Conservation (phyloP, 2,329 filamentous ascomycete species). For the Grosmannia penicillata region DNA sequence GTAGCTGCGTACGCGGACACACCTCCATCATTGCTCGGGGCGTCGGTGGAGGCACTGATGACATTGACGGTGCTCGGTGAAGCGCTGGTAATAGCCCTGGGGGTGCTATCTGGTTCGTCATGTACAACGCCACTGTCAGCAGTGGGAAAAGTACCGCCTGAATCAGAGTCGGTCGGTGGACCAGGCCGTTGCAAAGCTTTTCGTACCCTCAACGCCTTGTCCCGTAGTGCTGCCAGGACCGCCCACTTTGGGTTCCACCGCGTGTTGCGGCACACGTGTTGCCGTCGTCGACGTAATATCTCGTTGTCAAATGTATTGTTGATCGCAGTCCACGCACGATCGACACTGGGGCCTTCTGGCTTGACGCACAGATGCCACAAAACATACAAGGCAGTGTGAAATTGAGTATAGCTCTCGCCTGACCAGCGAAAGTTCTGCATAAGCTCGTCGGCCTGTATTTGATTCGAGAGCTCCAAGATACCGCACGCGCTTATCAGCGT, state of each 20-base stretch:
- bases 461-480: conserved; percentile 18
- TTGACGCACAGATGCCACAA: conserved; percentile 27
- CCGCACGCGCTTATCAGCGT: conserved; percentile 17
- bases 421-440: conserved; percentile 23
- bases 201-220: conserved; percentile 15
- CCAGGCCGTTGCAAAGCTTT: conserved; percentile 2
- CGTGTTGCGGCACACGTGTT: background rate
- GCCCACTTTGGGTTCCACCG: conserved; percentile 16
- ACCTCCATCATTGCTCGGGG: no score
- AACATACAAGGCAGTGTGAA: conserved; percentile 26
- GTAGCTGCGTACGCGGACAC: no score
- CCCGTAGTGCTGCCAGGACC: conserved; percentile 16
- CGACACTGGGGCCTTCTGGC: conserved; percentile 15
- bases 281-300: conserved; percentile 4
- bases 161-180: no score
- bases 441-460: conserved; percentile 20
- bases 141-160: background rate
- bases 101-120: background rate
- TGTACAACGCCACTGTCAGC: no score
- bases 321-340: conserved; percentile 20
- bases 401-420: conserved; percentile 24
- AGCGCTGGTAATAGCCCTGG: background rate
- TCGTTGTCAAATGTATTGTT: conserved; percentile 10
- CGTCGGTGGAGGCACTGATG: no score
- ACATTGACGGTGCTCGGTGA: no score